Base-by-base conservation (phyloP, 345 rosid genomes). In the Laguncularia racemosa region DNA sequence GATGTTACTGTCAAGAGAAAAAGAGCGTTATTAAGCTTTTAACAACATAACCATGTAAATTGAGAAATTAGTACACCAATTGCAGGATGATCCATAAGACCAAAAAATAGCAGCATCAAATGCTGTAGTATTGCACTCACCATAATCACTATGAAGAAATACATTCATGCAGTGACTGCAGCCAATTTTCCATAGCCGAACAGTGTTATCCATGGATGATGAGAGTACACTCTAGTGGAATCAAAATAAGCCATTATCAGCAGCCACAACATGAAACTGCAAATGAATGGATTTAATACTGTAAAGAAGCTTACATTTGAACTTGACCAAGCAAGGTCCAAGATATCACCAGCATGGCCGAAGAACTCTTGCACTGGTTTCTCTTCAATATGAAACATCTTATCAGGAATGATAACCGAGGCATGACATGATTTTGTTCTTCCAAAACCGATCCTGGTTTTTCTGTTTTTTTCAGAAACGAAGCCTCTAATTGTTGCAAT, bases 261-360 rank as follows among this genome's bases (percentile, higher is more conserved):
- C 53, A 38, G 20, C 33, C 14, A 44, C 10, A 2, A 10, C 56
- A 49, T 56, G 14, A 50, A 61, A 56, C 49, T 58, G 46, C 3
- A 23, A 33, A 10, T 40, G 4, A 9, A 46, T 47, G 12, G 20
- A 46, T 48, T 20, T 16, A 45, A 23, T 10, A 45, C 17, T 26
- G 38, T 3, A 21, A 17, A 33, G 40, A 14, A 13, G 73, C 98
- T 86, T 68, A 92, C 96, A 67, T 83, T 83, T 60, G 89, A 78
- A 64, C 58, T 71, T 50, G 99, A 86, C 99, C 99, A 93, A 7
- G 95, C 85, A 14, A 93, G 65, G 67, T 83, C 91, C 51, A 93
- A 75, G 56, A 93, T 70, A 63, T 85, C 95, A 47, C 89, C 61
- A 1, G 69, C 51, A 43, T 92, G 99, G 61, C 96, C 89, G 55